Evolutionary conservation across 805 yeast genomes (phyloP), one percentile per base, ranked within the genome.

Genomic region (Yarrowia deformans): DNA sequence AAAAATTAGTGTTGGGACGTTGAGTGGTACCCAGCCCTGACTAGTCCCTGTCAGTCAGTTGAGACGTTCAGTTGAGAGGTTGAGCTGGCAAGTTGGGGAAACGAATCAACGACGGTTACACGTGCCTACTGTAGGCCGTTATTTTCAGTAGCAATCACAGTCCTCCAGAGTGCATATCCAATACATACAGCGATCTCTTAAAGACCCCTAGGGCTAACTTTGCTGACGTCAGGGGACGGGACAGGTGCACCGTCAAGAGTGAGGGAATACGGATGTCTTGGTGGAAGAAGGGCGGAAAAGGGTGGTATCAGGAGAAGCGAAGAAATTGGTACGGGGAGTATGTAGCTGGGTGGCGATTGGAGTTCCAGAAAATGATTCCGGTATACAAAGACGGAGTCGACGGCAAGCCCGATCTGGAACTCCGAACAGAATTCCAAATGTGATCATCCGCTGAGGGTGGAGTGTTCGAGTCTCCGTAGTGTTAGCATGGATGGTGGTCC

Each of bases 181-280:
- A 23, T 23, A 23, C 29, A 23, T 23, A 23, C 32, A 49, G 39
- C 55, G 55, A 50, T 50, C 55, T 34, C 16, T 18, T 48, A 18
- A n/a, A n/a, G 18, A 6, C 42, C 23, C 18, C 29, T 23, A 23
- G n/a, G n/a, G 16, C 14, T 18, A 54, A 54, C 60, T 54, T 54
- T 56, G 61, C 61, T 55, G 48, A 56, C 48, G 63, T 56, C 63
- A 56, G 63, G 48, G 63, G 63, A 55, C 61, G 42, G 61, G 34
- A 39, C 34, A 39, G 61, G 46, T 23, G 61, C 61, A 55, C 23
- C 43, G 32, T 29, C 37, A 6, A 10, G 58, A 6, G 42, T 54
- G 60, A 54, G 60, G 60, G 60, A 54, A 54, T 54, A 54, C 60
- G 58, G 34, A 23, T 37, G 37, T 32, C 14, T 34, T 19, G 55